These are phyloP conservation scores for Peterozyma toletana DNA, from an alignment of 805 yeast species.

Conservation along the genomic window DNA sequence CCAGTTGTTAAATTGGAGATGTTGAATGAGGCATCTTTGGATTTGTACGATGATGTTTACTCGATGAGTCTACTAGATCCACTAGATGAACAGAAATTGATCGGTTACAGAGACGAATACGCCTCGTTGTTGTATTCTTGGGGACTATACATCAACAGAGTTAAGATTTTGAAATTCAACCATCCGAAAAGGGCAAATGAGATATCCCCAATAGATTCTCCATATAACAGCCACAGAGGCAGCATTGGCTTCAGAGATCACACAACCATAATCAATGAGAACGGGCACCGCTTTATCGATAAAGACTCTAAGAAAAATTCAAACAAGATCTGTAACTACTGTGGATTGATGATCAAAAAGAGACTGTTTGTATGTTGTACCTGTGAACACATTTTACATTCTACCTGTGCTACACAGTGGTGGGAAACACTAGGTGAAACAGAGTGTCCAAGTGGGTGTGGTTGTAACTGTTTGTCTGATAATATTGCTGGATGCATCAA, in stretches of 20 bases:
- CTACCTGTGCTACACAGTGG: slow-evolving; percentile 77
- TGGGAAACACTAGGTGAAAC: slow-evolving; percentile 40
- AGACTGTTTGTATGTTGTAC: slow-evolving; percentile 59
- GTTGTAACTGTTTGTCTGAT: slow-evolving; percentile 53
- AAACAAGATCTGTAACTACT: slow-evolving; percentile 51
- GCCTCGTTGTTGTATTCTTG: slow-evolving; percentile 72
- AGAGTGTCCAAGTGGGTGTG: slow-evolving; percentile 84
- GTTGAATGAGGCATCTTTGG: slow-evolving; percentile 34
- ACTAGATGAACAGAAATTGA: slow-evolving; percentile 27
- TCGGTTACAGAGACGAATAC: slow-evolving; percentile 54
- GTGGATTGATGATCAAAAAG: slow-evolving; percentile 54
- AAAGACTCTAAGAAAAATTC: neutral
- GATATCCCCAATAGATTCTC: slow-evolving; percentile 13
- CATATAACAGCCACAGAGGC: slow-evolving; percentile 27
- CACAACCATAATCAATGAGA: slow-evolving; percentile 5
- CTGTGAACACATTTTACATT: slow-evolving; percentile 78
- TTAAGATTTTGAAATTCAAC: slow-evolving; percentile 71
- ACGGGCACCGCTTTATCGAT: neutral
- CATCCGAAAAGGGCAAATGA: slow-evolving; percentile 19
- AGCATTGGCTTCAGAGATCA: slow-evolving; percentile 19
- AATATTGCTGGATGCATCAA: too few relatives aligned
- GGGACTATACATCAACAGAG: slow-evolving; percentile 78
- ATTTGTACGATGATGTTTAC: slow-evolving; percentile 35
- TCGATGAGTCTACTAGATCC: slow-evolving; percentile 32
- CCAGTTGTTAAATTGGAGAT: slow-evolving; percentile 37